Conservation (phyloP, 2,329 filamentous ascomycete species). For the Botrytis fabae region DNA sequence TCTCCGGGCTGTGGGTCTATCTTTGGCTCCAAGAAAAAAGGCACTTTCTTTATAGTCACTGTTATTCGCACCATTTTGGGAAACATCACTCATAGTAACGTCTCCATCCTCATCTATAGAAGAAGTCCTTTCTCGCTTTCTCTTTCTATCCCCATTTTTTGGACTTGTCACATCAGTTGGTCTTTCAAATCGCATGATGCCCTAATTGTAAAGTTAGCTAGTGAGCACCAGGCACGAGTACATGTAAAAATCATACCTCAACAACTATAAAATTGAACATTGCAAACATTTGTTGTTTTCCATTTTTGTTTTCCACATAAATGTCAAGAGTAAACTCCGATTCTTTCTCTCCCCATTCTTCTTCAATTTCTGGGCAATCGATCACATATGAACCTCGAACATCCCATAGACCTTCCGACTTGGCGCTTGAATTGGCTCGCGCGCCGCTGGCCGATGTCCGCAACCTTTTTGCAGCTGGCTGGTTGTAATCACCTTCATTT, state of each 20-base stretch:
- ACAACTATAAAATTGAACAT: conserved; percentile 30
- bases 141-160: conserved; percentile 2
- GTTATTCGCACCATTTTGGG: conserved; percentile 6
- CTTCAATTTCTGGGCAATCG: conserved; percentile 24
- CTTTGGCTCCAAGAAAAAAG: conserved; percentile 25
- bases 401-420: conserved; percentile 22
- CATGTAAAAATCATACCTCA: conserved; percentile 6
- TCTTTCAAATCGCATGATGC: conserved; percentile 31
- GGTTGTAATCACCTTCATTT: neutral
- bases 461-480: neutral
- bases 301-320: conserved; percentile 23
- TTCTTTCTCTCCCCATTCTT: conserved; percentile 21
- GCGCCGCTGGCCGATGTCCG: neutral
- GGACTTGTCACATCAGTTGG: conserved; percentile 24
- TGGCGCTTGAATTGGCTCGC: neutral
- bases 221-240: neutral
- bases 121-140: conserved; percentile 25
- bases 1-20: conserved; percentile 28
- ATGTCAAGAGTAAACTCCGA: conserved; percentile 25
- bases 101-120: conserved; percentile 26
- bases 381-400: conserved; percentile 27
- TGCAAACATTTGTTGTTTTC: conserved; percentile 27
- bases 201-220: conserved; percentile 1
- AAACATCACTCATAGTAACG: conserved; percentile 15
- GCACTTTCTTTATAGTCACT: conserved; percentile 20